Conservation (phyloP, 1,139 yeast species). For the Taphrina deformans region DNA sequence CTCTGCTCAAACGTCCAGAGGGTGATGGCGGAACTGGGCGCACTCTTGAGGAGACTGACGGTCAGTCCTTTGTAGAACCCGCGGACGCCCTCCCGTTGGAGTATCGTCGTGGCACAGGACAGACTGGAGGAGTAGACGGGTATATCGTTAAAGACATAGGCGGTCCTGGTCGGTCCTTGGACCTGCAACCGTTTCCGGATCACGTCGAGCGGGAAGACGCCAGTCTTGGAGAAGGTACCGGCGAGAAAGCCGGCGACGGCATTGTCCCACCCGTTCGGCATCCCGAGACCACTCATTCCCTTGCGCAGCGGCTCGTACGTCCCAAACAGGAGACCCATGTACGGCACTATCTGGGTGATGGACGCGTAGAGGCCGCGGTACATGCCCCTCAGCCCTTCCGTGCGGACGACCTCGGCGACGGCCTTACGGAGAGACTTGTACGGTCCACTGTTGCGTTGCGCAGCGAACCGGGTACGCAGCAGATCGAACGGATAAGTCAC, state of each 20-base stretch:
- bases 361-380: constrained; percentile 68
- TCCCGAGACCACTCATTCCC: constrained; percentile 35
- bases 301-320: constrained; percentile 23
- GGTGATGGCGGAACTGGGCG: constrained; percentile 63
- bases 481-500: constrained; percentile 86
- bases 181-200: constrained; percentile 77
- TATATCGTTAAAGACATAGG: constrained; percentile 26
- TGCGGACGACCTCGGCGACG: constrained; percentile 49
- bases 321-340: constrained; percentile 47
- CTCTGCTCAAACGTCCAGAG: constrained; percentile 61
- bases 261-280: constrained; percentile 53
- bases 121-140: constrained; percentile 45
- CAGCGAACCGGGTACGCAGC: constrained; percentile 76
- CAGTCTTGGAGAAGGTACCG: constrained; percentile 69
- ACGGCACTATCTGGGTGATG: constrained; percentile 60
- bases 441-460: constrained; percentile 43
- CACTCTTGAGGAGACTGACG: constrained; percentile 66
- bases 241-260: constrained; percentile 74
- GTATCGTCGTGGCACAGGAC: constrained; percentile 65
- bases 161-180: constrained; percentile 46
- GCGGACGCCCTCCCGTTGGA: constrained; percentile 58
- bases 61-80: constrained; percentile 72
- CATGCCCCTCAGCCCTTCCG: constrained; percentile 60
- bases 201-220: constrained; percentile 84
- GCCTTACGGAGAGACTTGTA: constrained; percentile 54